Percentiles rank a stretch among this genome's conserved stretches.
phyloP scores from a whole-genome alignment of 1,284 basidiomycete genomes.

The Macrocystidia cucumis region DNA sequence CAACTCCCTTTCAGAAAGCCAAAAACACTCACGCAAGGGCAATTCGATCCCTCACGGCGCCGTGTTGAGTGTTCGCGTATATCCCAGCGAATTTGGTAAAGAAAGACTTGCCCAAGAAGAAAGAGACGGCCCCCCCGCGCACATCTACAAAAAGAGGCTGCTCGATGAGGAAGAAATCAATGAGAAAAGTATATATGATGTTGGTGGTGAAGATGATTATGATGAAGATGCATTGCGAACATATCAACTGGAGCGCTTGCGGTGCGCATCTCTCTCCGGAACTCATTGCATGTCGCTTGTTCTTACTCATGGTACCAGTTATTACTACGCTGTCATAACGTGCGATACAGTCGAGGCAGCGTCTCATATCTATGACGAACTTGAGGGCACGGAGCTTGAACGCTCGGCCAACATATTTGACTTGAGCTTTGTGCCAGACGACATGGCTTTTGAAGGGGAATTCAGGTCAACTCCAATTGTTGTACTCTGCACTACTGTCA shows the following conservation, averaged over 20 bases:
- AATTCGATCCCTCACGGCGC: constrained; percentile 39
- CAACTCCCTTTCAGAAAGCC: neutral
- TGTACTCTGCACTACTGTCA: constrained; percentile 4
- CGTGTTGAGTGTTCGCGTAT: constrained; percentile 75
- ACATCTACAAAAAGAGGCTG: constrained; percentile 64
- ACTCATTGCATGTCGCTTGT: constrained; percentile 1
- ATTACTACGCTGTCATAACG: constrained; percentile 94
- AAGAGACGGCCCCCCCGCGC: constrained; percentile 82
- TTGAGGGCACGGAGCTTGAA: constrained; percentile 95
- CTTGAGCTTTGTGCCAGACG: constrained; percentile 89
- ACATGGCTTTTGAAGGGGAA: constrained; percentile 84
- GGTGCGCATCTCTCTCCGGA: constrained; percentile 43
- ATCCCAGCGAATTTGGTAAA: constrained; percentile 92
- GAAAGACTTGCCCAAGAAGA: constrained; percentile 86
- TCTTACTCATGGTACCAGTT: constrained; percentile 40
- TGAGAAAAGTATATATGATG: constrained; percentile 60
- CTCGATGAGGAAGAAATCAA: constrained; percentile 53
- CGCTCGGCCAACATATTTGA: constrained; percentile 96
- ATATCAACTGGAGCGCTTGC: constrained; percentile 91
- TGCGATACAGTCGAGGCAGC: constrained; percentile 82
- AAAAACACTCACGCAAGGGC: neutral
- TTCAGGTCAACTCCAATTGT: constrained; percentile 42
- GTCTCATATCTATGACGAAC: constrained; percentile 76
- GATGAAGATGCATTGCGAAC: constrained; percentile 86
- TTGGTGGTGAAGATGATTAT: constrained; percentile 64